phyloP scores from a whole-genome alignment of 2,329 filamentous ascomycete species.

The Ceratocystis papillata region DNA sequence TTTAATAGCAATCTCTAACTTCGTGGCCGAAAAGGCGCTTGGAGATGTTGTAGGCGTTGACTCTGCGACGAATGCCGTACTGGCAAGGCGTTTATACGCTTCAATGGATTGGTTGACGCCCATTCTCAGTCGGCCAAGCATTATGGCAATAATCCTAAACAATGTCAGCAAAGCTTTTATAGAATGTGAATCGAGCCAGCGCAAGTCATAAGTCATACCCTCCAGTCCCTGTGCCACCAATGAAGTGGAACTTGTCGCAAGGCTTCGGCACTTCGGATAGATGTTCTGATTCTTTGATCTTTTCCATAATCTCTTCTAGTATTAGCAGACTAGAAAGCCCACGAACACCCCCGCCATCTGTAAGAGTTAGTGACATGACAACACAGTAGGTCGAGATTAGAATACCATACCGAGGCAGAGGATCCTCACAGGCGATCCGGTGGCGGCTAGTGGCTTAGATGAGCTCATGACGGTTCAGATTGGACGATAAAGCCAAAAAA shows the following conservation, averaged over 20 bases:
- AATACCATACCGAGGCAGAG: too few relatives aligned
- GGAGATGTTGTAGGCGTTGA: background rate
- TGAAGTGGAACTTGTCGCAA: slow-evolving; percentile 29
- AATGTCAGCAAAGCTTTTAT: too few relatives aligned
- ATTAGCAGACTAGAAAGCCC: slow-evolving; percentile 29
- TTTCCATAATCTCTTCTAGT: slow-evolving; percentile 28
- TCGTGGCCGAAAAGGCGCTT: background rate
- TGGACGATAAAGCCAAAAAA: too few relatives aligned
- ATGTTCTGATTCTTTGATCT: slow-evolving; percentile 23
- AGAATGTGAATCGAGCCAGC: background rate
- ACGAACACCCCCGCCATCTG: slow-evolving; percentile 28
- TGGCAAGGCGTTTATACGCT: background rate
- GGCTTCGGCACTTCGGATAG: slow-evolving; percentile 26
- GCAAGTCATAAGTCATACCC: slow-evolving; percentile 24
- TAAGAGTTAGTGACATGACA: too few relatives aligned
- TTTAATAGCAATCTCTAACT: background rate
- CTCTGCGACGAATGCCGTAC: background rate
- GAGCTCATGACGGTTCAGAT: too few relatives aligned
- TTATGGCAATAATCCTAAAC: background rate
- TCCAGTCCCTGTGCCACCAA: slow-evolving; percentile 30
- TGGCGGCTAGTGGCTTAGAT: too few relatives aligned
- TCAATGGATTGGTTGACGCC: fast-evolving
- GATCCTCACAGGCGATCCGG: too few relatives aligned
- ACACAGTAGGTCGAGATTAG: too few relatives aligned
- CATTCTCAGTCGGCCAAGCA: background rate